Conservation (phyloP, 2,329 filamentous ascomycete genomes). For the Colletotrichum camelliae region DNA sequence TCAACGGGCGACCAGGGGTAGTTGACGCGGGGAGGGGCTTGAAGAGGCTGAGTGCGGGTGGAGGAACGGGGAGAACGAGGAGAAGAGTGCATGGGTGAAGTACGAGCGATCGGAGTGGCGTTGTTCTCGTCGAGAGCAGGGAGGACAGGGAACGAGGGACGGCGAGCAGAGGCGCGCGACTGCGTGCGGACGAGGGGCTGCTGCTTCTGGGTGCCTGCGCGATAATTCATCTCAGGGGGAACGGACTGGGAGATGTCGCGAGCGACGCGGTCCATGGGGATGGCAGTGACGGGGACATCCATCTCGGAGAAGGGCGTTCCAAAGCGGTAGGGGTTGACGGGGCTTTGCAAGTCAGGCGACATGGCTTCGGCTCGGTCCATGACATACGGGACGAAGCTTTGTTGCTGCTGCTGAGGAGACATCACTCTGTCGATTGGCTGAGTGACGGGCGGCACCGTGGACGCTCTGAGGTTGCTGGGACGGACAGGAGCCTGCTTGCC, state of each 20-base stretch:
- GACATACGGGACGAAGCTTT: conserved; percentile 51
- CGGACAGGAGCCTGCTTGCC: conserved; percentile 35
- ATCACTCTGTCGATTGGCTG: conserved; percentile 26
- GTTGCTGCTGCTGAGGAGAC: conserved; percentile 21
- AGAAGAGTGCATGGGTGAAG: conserved; percentile 39
- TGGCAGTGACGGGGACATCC: conserved; percentile 81
- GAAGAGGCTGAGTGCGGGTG: conserved; percentile 39
- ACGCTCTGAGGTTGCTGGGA: conserved; percentile 30
- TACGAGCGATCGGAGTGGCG: conserved; percentile 43
- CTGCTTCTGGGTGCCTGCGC: conserved; percentile 41
- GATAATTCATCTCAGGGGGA: conserved; percentile 90
- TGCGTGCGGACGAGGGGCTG: conserved; percentile 48
- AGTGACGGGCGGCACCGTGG: conserved; percentile 32
- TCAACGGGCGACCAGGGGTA: conserved; percentile 63
- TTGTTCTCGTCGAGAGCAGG: conserved; percentile 73
- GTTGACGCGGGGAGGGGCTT: conserved; percentile 58
- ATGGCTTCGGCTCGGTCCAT: conserved; percentile 57
- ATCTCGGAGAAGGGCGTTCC: conserved; percentile 91
- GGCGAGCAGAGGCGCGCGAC: conserved; percentile 63
- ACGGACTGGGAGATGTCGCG: conserved; percentile 89
- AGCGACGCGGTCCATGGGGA: conserved; percentile 73
- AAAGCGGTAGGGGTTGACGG: conserved; percentile 72
- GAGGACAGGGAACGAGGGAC: conserved; percentile 72
- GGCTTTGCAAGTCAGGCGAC: conserved; percentile 63
- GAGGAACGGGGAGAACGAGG: conserved; percentile 36